Base-by-base conservation (phyloP, 169 alveolate species). In the Eimeria necatrix region DNA sequence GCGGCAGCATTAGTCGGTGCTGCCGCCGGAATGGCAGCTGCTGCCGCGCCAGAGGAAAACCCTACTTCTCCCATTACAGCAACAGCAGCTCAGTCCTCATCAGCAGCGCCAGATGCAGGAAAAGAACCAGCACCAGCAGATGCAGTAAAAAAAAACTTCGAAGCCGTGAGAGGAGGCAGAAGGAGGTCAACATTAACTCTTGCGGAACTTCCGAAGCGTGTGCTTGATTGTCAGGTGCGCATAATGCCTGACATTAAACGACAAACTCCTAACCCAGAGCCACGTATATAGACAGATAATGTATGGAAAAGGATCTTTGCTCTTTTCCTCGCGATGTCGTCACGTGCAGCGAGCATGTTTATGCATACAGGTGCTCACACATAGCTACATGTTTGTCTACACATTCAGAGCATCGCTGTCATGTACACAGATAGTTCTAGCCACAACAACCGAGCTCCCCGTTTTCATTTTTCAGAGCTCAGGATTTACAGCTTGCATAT, bases 141-240 rank as follows among this genome's bases (percentile, higher is more conserved):
- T 16, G 87, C 78, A 68, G 78, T 24, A 68, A n/a, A 10, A 3
- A 0, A 3, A 68, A 16, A 3, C n/a, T n/a, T 14, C 41, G 14
- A 68, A 24, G 78, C 41, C 0, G 78, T 16, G 41, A 32, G 87
- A 6, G 8, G 87, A 18, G 9, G 59, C 61, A 76, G 64, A 24
- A 32, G 87, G 24, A n/a, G 91, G 32, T 85, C 94, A 61, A 88
- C 94, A 4, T 22, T 88, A 49, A 68, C 94, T 7, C 52, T 71
- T 6, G 14, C 68, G 4, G 78, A 73, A 18, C 94, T 88, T 4
- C 86, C 94, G 2, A 49, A 71, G 49, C 68, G 86, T 4, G 86
- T 88, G 20, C n/a, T 88, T 18, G 94, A 88, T n/a, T 88, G 94
- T 73, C 78, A 88, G 83, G 83, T 88, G 51, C 6, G 83, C 68